Evolutionary conservation across 2,329 filamentous ascomycete genomes (phyloP).

Genomic region (Aspergillus sp.): DNA sequence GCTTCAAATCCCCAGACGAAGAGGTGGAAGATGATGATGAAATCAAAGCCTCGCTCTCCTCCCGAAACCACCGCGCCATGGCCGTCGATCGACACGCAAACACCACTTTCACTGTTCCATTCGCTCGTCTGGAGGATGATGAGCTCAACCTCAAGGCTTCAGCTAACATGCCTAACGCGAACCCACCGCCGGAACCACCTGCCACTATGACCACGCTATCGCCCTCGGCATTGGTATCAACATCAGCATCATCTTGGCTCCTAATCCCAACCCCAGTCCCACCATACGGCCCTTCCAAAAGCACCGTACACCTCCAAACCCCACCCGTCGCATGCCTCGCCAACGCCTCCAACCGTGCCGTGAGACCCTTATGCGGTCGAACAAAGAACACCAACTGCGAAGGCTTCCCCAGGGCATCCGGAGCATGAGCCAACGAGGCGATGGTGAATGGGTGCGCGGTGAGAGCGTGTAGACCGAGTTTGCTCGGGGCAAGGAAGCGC

Average conservation of each 20-base stretch:
- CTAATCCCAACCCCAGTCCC: slow-evolving; percentile 39
- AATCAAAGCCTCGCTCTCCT: slow-evolving; percentile 1
- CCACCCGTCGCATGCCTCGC: slow-evolving; percentile 38
- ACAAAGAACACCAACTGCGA: slow-evolving; percentile 56
- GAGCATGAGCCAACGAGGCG: slow-evolving; percentile 46
- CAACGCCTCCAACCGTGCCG: slow-evolving; percentile 44
- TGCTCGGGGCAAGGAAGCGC: slow-evolving; percentile 41
- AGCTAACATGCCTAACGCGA: slow-evolving; percentile 52
- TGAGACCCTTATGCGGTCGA: slow-evolving; percentile 51
- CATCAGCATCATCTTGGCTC: not conserved
- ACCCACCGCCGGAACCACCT: slow-evolving; percentile 58
- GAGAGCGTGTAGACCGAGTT: slow-evolving; percentile 42
- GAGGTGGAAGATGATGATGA: not conserved
- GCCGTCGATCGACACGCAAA: slow-evolving; percentile 10
- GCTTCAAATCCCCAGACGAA: not conserved
- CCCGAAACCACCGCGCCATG: slow-evolving; percentile 14
- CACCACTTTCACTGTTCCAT: slow-evolving; percentile 9
- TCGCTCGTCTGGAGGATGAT: not conserved
- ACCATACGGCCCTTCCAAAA: slow-evolving; percentile 61
- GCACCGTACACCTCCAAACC: slow-evolving; percentile 40
- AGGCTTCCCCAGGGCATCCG: slow-evolving; percentile 10
- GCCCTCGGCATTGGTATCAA: too few relatives aligned
- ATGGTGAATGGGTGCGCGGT: slow-evolving; percentile 58
- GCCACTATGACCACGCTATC: slow-evolving; percentile 31
- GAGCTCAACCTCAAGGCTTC: slow-evolving; percentile 25